Conservation (phyloP, 2,329 filamentous ascomycete genomes). For the Ophiocordyceps camponoti-saundersi region DNA sequence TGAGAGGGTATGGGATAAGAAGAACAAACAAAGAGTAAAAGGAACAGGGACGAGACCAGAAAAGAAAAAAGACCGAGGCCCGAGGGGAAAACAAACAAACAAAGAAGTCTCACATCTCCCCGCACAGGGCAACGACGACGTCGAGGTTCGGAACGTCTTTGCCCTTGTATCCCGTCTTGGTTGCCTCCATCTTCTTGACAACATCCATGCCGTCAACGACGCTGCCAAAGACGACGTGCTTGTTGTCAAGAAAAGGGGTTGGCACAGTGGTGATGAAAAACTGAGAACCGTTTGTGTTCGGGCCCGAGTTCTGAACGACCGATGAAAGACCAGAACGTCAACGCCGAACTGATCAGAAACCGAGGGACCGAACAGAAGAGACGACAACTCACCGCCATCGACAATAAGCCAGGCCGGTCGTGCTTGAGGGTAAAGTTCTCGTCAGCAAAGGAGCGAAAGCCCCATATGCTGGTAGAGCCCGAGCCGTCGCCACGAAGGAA, state of each 20-base stretch:
- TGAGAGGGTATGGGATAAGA: no score
- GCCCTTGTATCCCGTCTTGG: slow-evolving; percentile 55
- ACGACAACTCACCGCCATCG: slow-evolving; percentile 47
- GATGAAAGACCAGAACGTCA: neutral
- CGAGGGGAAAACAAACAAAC: no score
- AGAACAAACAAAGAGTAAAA: neutral
- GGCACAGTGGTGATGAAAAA: slow-evolving; percentile 92
- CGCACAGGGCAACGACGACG: slow-evolving; percentile 71
- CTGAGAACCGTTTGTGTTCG: slow-evolving; percentile 58
- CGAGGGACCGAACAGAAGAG: no score
- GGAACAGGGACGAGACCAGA: neutral
- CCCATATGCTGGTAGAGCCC: slow-evolving; percentile 77
- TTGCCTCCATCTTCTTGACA: slow-evolving; percentile 82
- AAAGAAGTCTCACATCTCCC: slow-evolving; percentile 70
- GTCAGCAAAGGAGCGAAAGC: slow-evolving; percentile 67
- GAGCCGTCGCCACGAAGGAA: slow-evolving; percentile 89
- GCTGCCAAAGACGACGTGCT: slow-evolving; percentile 91
- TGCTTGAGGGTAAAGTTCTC: slow-evolving; percentile 79
- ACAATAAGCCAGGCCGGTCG: slow-evolving; percentile 62
- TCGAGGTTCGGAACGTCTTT: slow-evolving; percentile 76
- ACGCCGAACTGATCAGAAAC: neutral
- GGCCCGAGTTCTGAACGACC: neutral
- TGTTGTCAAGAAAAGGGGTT: slow-evolving; percentile 76
- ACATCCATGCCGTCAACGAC: slow-evolving; percentile 84
- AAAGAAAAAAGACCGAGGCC: no score